Conservation (phyloP, 805 yeast species). For the Kazachstania psychrophila region DNA sequence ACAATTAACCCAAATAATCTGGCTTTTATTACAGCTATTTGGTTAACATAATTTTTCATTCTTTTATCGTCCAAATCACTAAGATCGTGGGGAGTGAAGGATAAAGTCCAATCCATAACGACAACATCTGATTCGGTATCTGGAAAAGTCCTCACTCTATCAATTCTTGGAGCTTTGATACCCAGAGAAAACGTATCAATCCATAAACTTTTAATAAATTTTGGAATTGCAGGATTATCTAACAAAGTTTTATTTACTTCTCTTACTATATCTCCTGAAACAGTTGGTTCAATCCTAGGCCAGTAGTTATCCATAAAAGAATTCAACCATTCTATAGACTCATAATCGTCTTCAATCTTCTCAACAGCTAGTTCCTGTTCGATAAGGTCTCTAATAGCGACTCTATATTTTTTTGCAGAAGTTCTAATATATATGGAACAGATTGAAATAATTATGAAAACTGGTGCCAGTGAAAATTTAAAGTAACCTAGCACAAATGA, state of each 20-base stretch:
- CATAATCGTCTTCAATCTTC: constrained; percentile 76
- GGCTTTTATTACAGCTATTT: constrained; percentile 64
- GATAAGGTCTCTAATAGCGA: constrained; percentile 60
- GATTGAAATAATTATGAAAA: constrained; percentile 55
- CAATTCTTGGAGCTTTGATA: constrained; percentile 88
- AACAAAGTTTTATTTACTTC: constrained; percentile 77
- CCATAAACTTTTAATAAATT: constrained; percentile 72
- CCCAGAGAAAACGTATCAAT: constrained; percentile 83
- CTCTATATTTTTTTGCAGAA: constrained; percentile 69
- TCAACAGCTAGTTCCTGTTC: constrained; percentile 75
- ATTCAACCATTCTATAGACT: constrained; percentile 92
- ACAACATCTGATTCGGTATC: constrained; percentile 83
- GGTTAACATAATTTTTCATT: constrained; percentile 71
- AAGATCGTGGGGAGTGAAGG: constrained; percentile 81
- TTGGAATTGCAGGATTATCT: constrained; percentile 61
- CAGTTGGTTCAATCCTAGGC: constrained; percentile 78
- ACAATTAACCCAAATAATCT: constrained; percentile 67
- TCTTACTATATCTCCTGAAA: constrained; percentile 75
- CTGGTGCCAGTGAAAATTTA: constrained; percentile 66
- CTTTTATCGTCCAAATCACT: constrained; percentile 80
- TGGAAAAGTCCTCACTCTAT: constrained; percentile 74
- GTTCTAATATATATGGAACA: constrained; percentile 67
- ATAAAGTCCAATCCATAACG: constrained; percentile 92
- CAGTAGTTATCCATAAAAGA: constrained; percentile 81
- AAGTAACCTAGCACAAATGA: constrained; percentile 76